Base-by-base conservation (phyloP, 768 basidiomycete species). In the Heimioporus sp. region DNA sequence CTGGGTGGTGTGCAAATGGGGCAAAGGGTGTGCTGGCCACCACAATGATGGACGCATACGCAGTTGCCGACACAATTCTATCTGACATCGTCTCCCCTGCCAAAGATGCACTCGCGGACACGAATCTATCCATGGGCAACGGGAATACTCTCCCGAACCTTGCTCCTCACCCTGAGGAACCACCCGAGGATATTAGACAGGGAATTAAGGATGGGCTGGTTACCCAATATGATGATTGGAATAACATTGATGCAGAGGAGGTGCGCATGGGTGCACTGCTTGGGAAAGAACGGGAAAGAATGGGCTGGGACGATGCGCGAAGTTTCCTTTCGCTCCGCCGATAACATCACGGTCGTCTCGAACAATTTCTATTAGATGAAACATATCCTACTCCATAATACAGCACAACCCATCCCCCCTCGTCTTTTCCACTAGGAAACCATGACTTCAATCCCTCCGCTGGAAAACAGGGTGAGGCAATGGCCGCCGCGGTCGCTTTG, bases 31-130 rank as follows among this genome's bases (percentile, higher is more conserved):
- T 98, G 12, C 76, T 98, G 41, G 94, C 92, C 2, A 78, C 86
- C 4, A 97, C 97, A 32, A 93, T 99, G 93, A 83, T 92, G 69
- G 80, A 97, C 64, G 90, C 95, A 19, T 92, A 93, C 64, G 77
- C 79, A 3, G 83, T 91, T 3, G 87, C 90, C 2, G 83, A 88
- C 36, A 73, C 78, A 0, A 80, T 98, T 47, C 55, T 92, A 2
- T 69, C 73, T 2, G 93, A 95, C 59, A 76, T 78, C 16, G 64
- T 69, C 24, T 48, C 49, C 21, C 43, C 10, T 37, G 51, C 63
- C 1, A 44, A 43, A 8, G 54, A 49, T 37, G 56, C 49, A 66
- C 64, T 48, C 63, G 41, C 49, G 46, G 46, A 49, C 42, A 48
- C 43, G 39, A 32, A 44, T 36, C 59, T 34, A 12, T 30, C 43